These are phyloP conservation scores for Diphasiastrum complanatum DNA, from an alignment of 83 land plant species.

Conservation along the genomic window DNA sequence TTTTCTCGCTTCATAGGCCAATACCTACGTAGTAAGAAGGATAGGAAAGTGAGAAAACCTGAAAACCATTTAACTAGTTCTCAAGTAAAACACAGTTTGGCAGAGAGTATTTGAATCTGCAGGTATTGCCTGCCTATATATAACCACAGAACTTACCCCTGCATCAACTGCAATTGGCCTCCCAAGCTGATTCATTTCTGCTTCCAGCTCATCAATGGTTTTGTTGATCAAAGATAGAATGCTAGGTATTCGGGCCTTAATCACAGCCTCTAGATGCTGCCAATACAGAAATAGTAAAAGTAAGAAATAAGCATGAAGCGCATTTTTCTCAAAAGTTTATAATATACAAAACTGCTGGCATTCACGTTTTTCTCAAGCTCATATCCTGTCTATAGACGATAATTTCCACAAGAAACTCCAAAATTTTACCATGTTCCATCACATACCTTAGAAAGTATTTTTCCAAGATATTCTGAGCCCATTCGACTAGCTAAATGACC, in stretches of 20 bases:
- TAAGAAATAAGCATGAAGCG: not conserved
- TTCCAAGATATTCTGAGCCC: constrained; percentile 26
- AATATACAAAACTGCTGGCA: no score
- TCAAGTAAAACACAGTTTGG: no score
- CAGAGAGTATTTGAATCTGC: no score
- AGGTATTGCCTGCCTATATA: not conserved
- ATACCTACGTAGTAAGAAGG: no score
- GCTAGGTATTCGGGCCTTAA: constrained; percentile 58
- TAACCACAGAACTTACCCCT: constrained; percentile 39
- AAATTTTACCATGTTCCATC: not conserved
- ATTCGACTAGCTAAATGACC: constrained; percentile 20
- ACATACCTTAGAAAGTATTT: constrained; percentile 20
- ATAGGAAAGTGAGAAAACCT: no score
- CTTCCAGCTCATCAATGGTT: constrained; percentile 61
- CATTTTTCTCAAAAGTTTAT: no score
- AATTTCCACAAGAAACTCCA: not conserved
- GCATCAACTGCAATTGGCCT: constrained; percentile 61
- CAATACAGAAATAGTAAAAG: not conserved
- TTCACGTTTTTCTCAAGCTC: not conserved
- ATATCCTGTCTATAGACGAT: not conserved
- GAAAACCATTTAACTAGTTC: no score
- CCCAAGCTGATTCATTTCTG: constrained; percentile 65
- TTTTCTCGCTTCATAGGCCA: no score
- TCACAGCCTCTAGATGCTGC: constrained; percentile 62
- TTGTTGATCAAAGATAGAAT: constrained; percentile 55